Percentiles rank a stretch among this genome's conserved stretches.
phyloP scores from a whole-genome alignment of 1,139 yeast species.

The Protomyces pachydermus region DNA sequence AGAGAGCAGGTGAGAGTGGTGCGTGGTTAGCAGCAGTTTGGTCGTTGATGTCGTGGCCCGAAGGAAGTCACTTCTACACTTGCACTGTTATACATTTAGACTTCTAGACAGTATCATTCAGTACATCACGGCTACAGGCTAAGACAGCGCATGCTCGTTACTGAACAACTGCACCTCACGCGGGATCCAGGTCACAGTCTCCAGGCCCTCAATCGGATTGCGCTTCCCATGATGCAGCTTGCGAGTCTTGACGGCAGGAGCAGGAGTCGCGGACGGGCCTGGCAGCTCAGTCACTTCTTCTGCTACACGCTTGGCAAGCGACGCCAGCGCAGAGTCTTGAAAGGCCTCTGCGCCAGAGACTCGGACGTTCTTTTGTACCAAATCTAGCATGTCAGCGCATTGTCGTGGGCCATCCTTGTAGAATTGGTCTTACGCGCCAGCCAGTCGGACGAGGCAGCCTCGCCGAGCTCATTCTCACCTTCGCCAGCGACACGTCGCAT shows the following conservation, averaged over 20 bases:
- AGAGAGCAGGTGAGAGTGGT: no score
- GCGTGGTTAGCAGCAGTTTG: no score
- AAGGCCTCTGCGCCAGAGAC: conserved; percentile 13
- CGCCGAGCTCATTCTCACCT: conserved; percentile 18
- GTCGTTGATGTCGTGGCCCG: no score
- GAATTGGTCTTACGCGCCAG: conserved; percentile 11
- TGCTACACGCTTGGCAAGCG: neutral
- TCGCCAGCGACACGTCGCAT: conserved; percentile 28
- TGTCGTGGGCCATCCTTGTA: neutral
- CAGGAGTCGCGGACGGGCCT: neutral
- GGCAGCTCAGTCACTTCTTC: neutral
- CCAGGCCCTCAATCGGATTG: neutral
- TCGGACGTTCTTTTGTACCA: conserved; percentile 18
- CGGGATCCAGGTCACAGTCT: neutral
- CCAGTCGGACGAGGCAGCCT: conserved; percentile 25
- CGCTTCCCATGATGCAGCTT: neutral
- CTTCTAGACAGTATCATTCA: no score
- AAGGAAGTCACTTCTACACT: no score
- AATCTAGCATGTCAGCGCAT: conserved; percentile 3
- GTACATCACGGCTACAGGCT: no score
- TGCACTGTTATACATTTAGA: no score
- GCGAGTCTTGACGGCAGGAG: neutral
- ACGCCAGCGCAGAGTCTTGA: conserved; percentile 6
- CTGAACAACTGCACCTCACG: neutral
- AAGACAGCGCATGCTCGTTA: neutral